phyloP scores from a whole-genome alignment of 2,329 filamentous ascomycete genomes.

The Aspergillus hortae region DNA sequence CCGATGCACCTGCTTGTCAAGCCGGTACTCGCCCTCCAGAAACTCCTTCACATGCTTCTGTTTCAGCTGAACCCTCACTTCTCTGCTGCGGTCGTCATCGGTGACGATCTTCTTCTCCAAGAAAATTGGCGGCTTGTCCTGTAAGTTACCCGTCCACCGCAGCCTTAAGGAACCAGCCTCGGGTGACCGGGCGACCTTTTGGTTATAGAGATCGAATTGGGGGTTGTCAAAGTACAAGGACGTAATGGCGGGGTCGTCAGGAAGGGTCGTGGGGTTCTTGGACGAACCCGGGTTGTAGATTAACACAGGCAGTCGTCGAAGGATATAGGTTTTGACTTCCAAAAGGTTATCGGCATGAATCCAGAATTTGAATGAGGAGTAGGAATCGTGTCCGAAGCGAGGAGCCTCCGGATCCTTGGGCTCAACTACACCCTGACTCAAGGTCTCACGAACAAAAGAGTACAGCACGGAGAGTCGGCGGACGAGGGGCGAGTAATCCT shows the following conservation, averaged over 20 bases:
- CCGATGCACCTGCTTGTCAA: slow-evolving; percentile 87
- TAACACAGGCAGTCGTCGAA: slow-evolving; percentile 83
- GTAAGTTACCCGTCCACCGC: slow-evolving; percentile 86
- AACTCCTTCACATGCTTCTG: slow-evolving; percentile 90
- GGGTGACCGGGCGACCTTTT: slow-evolving; percentile 73
- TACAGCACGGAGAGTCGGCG: slow-evolving; percentile 92
- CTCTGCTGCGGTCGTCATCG: slow-evolving; percentile 71
- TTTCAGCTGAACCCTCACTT: slow-evolving; percentile 81
- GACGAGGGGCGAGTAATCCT: slow-evolving; percentile 85
- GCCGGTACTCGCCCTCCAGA: slow-evolving; percentile 79
- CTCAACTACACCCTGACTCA: slow-evolving; percentile 50
- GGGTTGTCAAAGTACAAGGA: slow-evolving; percentile 94
- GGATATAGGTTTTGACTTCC: slow-evolving; percentile 93
- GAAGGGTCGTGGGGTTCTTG: slow-evolving; percentile 73
- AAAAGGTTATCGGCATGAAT: slow-evolving; percentile 92
- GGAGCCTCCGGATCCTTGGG: slow-evolving; percentile 48
- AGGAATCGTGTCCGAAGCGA: slow-evolving; percentile 59
- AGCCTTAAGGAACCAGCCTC: slow-evolving; percentile 80
- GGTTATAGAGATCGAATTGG: slow-evolving; percentile 78
- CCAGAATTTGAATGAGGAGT: slow-evolving; percentile 93
- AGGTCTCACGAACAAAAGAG: slow-evolving; percentile 82
- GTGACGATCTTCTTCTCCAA: slow-evolving; percentile 87
- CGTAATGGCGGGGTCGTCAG: slow-evolving; percentile 82
- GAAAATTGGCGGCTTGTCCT: slow-evolving; percentile 71
- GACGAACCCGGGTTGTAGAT: slow-evolving; percentile 86